Conservation (phyloP, 2,329 filamentous ascomycete genomes). For the Gaeumannomyces sp. region DNA sequence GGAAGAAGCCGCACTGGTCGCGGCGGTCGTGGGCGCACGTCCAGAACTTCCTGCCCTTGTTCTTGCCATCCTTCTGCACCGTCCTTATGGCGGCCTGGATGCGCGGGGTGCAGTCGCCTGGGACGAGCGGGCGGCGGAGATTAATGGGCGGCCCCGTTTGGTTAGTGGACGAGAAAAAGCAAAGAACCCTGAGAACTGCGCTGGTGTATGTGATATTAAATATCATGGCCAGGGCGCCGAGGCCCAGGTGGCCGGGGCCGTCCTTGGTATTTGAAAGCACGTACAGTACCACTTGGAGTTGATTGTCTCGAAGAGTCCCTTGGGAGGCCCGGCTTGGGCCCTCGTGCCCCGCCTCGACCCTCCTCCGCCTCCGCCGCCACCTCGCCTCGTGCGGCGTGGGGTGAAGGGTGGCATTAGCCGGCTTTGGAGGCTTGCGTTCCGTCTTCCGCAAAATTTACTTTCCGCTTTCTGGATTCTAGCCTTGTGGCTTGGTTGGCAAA, state of each 20-base stretch:
- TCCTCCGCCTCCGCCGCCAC: too few relatives aligned
- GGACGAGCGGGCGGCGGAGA: too few relatives aligned
- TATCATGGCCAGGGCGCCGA: too few relatives aligned
- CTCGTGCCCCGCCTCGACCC: neutral
- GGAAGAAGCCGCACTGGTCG: slow-evolving; percentile 35
- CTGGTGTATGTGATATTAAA: too few relatives aligned
- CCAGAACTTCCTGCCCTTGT: slow-evolving; percentile 37
- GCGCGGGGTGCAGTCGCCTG: slow-evolving; percentile 39
- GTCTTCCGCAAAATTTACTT: neutral
- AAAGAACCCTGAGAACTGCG: too few relatives aligned
- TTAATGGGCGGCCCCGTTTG: too few relatives aligned
- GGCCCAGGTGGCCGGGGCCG: too few relatives aligned
- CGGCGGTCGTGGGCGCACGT: slow-evolving; percentile 28
- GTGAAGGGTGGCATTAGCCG: neutral
- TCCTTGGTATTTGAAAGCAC: neutral
- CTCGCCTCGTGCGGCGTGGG: too few relatives aligned
- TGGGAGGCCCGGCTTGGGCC: too few relatives aligned
- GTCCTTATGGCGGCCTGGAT: slow-evolving; percentile 28
- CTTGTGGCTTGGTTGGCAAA: neutral
- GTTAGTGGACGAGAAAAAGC: too few relatives aligned
- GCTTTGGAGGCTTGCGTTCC: neutral
- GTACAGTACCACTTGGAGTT: slow-evolving; percentile 2
- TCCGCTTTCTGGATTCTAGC: neutral
- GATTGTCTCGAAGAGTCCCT: neutral
- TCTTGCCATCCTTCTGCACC: slow-evolving; percentile 31